Evolutionary conservation across 768 basidiomycete species (phyloP), one percentile per base, ranked within the genome.

Genomic region (Boletus insuetus): DNA sequence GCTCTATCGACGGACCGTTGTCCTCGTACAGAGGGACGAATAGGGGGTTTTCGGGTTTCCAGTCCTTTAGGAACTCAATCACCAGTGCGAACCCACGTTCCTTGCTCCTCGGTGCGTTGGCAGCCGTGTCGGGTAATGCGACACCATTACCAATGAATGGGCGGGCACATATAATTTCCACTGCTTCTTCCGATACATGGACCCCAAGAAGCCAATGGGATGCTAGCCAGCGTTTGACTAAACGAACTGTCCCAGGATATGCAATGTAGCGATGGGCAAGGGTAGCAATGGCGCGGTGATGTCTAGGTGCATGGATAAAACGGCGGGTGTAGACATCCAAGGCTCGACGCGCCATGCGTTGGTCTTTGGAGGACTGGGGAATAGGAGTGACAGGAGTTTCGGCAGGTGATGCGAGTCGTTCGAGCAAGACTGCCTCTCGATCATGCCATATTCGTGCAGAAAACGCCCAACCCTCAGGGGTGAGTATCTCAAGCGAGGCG

Each of bases 211-310:
- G 79, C 87, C 90, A 92, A 67, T 99, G 97, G 8, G 88, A 77
- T 1, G 90, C 84, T 51, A 98, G 75, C 97, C 97, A 99, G 41
- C 96, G 82, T 74, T 98, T 96, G 48, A 91, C 82, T 16, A 98
- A 79, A 38, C 97, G 80, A 16, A 91, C 89, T 0, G 95, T 94
- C 10, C 88, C 84, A 3, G 92, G 79, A 70, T 85, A 97, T 12
- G 94, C 89, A 0, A 83, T 70, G 64, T 83, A 87, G 45, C 82
- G 84, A 69, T 98, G 94, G 47, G 84, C 86, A 19, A 98, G 75
- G 3, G 87, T 81, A 0, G 86, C 82, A 44, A 98, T 77, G 0
- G 89, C 89, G 1, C 88, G 79, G 65, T 99, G 97, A 63, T 98
- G 96, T 34, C 83, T 73, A 2, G 96, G 94, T 0, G 80, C 80